Evolutionary conservation across 1,284 basidiomycete species (phyloP), one percentile per base, ranked within the genome.

Genomic region (Trichosporon faecale): DNA sequence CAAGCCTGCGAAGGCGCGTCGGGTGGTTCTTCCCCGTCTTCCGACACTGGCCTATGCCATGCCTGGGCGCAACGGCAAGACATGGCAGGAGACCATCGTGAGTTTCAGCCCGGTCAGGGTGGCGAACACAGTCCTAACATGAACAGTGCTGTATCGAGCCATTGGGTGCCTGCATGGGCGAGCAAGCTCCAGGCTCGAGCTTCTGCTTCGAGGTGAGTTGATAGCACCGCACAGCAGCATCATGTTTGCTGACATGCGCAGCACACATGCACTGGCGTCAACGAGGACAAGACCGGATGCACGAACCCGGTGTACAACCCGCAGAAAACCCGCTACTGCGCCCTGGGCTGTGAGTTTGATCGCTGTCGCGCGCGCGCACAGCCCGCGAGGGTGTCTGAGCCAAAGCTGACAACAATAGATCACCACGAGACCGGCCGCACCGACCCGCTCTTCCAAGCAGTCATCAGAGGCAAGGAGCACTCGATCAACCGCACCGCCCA

Each of bases 341-440:
- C 57, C 29, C 23, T 61, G 29, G 57, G 57, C 57, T 61, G 57
- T 61, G 14, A 61, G 57, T 61, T 61, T 61, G 57, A 61, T 61
- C 57, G 57, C 57, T 61, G 27, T 33, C 6, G 35, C 35, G 18
- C 16, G 18, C 16, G 29, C 27, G 57, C 57, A 29, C 18, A 61
- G 55, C 27, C 57, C 27, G 16, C 27, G 18, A 16, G 25, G 40
- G 57, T 31, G 57, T n/a, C 18, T 31, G 31, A 37, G 9, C 31
- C 31, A n/a, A 25, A 25, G 65, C 65, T 66, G 49, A 66, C 65
- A 25, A 35, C 6, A 21, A 44, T 27, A 67, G 66, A 63, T 40
- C 66, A 67, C 25, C 40, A 29, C 12, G 66, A 67, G 35, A 40
- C 57, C n/a, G 66, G 66, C 16, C 66, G 27, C 23, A 21, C 57